These are phyloP conservation scores for Gossypium trilobum DNA, from an alignment of 441 rosid genomes.

Conservation along the genomic window DNA sequence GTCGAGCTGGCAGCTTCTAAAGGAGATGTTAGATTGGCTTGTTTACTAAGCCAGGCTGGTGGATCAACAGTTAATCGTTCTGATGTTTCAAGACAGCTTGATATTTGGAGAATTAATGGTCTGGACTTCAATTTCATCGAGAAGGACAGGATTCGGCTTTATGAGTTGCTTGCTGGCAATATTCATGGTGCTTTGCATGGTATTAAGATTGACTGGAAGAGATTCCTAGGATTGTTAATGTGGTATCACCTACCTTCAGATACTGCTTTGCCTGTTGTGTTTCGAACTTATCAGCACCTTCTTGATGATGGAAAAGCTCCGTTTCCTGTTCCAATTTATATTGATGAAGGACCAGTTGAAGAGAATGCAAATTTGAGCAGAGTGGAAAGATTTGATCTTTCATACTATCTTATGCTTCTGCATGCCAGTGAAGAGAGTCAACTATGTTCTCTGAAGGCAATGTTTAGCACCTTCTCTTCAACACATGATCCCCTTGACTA, in stretches of 20 bases:
- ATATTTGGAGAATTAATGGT: conserved; percentile 78
- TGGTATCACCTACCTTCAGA: conserved; percentile 83
- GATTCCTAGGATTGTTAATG: conserved; percentile 87
- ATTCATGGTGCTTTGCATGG: conserved; percentile 56
- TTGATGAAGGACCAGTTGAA: conserved; percentile 79
- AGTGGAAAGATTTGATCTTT: conserved; percentile 57
- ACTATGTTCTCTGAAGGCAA: conserved; percentile 53
- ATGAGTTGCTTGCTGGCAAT: conserved; percentile 89
- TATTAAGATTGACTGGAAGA: conserved; percentile 81
- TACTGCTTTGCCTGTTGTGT: conserved; percentile 53
- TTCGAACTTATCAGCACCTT: conserved; percentile 61
- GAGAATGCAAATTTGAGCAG: conserved; percentile 30
- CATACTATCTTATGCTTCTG: conserved; percentile 93
- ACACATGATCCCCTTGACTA: conserved; percentile 91
- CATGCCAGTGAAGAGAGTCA: conserved; percentile 60
- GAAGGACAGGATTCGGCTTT: conserved; percentile 64
- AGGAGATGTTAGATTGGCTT: conserved; percentile 93
- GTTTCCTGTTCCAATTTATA: conserved; percentile 65
- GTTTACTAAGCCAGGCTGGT: conserved; percentile 94
- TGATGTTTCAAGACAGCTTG: conserved; percentile 66
- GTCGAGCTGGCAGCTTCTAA: conserved; percentile 79
- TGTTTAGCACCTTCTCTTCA: conserved; percentile 88
- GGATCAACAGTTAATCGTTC: conserved; percentile 72
- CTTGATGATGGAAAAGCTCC: conserved; percentile 69
- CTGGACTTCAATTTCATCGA: conserved; percentile 82